Evolutionary conservation across 164 flowering plant species (phyloP), one percentile per base, ranked within the genome.

Genomic region (Dillenia suffruticosa): DNA sequence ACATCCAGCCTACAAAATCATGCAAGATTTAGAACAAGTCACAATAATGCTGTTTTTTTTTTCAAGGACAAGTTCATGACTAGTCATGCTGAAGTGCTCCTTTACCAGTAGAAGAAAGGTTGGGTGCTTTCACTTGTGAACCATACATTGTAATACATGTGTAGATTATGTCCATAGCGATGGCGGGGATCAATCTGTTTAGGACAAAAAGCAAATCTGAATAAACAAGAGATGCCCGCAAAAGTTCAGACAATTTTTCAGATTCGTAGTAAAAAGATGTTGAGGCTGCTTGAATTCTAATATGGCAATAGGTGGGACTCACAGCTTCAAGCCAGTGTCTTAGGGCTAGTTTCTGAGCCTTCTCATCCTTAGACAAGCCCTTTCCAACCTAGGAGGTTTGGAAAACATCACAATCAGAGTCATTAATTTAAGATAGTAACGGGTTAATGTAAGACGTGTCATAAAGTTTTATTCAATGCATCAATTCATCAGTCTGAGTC

Each of bases 301-400:
- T 19, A 51, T 17, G 22, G 49, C 12, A 48, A 40, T 44, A 46
- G 10, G 40, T 32, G 40, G 47, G 51, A 55, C 88, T 83, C 75
- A 87, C 96, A 49, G 96, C 92, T 78, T 89, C 96, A 69, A 89
- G 96, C 96, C 96, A 89, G 66, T 89, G 90, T 51, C 72, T 76
- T 16, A 86, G 69, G 9, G 90, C 90, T 47, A 88, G 71, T 60
- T 84, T 82, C 59, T 76, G 87, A 65, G 92, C 96, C 64, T 84
- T 89, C 66, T 86, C 88, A 65, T 83, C 84, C 74, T 89, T 89
- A 12, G 79, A 80, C 55, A 89, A 67, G 40, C 95, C 95, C 57
- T 88, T 88, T 8, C 91, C 95, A 51, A 88, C 87, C 95, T 88
- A 54, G 54, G 0, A 55, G 17, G 56, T 47, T 10, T 1, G 13